A percentile compares a stretch with the other conserved stretches of the same genome.
Evolutionary conservation across 345 rosid genomes (phyloP).

Genomic region (Eucalyptus melliodora): DNA sequence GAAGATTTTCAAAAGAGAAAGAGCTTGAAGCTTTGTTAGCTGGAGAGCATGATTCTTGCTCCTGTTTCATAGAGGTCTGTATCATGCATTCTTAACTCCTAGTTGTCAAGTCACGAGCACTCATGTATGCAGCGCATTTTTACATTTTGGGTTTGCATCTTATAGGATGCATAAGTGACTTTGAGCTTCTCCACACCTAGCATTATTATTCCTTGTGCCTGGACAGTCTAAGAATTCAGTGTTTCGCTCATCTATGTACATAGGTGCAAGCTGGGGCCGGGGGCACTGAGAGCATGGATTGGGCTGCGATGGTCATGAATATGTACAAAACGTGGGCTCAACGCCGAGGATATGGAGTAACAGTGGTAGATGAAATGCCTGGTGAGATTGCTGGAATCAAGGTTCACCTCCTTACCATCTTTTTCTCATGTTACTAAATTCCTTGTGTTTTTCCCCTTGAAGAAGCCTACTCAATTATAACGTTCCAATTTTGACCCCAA

Average conservation of each 20-base stretch:
- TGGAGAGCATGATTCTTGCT: constrained; percentile 65
- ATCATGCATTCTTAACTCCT: background rate
- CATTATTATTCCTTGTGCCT: background rate
- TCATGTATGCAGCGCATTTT: background rate
- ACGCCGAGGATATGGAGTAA: constrained; percentile 41
- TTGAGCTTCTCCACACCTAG: background rate
- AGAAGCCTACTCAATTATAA: background rate
- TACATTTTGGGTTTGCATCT: background rate
- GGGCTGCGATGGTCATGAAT: constrained; percentile 95
- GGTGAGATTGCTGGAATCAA: constrained; percentile 95
- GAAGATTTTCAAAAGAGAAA: constrained; percentile 68
- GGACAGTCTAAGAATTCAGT: background rate
- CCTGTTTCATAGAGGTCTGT: constrained; percentile 77
- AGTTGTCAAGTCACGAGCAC: background rate
- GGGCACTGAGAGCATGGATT: constrained; percentile 97
- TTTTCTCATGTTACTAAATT: background rate
- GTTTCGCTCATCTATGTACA: background rate
- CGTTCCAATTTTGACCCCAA: background rate
- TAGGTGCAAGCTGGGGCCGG: constrained; percentile 99
- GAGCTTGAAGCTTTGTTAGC: constrained; percentile 90
- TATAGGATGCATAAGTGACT: background rate
- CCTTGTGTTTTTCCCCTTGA: background rate
- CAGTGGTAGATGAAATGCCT: constrained; percentile 77
- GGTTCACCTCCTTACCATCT: constrained; percentile 32
- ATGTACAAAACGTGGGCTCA: constrained; percentile 91